Evolutionary conservation across 805 yeast genomes (phyloP).

Genomic region (Saturnispora silvae): DNA sequence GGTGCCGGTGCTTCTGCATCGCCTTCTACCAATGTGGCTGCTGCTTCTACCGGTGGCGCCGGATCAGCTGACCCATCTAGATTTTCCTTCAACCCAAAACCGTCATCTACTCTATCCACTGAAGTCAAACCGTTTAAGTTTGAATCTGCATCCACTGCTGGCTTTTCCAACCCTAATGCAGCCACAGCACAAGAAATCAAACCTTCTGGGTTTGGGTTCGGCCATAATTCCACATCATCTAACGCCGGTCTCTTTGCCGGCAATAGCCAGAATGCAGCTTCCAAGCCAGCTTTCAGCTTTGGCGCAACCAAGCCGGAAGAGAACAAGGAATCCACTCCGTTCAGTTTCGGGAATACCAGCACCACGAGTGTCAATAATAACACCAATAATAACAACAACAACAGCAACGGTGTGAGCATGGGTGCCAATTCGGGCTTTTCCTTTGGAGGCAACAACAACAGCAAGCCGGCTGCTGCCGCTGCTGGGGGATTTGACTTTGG

Average conservation of each 20-base stretch:
- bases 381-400: no score
- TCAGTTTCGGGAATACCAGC: no score
- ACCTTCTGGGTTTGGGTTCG: background rate
- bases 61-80: no score
- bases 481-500: constrained; percentile 3
- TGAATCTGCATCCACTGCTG: background rate
- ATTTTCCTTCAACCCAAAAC: constrained; percentile 2
- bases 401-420: background rate
- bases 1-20: background rate
- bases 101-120: background rate
- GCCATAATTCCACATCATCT: background rate
- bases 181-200: background rate
- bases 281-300: constrained; percentile 4
- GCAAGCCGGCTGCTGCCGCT: background rate
- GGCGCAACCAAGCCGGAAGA: background rate
- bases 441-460: background rate
- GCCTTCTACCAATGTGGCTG: no score
- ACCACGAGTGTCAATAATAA: no score
- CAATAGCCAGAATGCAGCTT: background rate
- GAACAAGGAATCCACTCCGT: background rate
- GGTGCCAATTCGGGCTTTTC: constrained; percentile 1
- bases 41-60: no score
- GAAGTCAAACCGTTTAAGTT: constrained; percentile 1
- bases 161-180: background rate
- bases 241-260: background rate